Conservation (phyloP, 2,329 filamentous ascomycete genomes). For the Helotiales sp. region DNA sequence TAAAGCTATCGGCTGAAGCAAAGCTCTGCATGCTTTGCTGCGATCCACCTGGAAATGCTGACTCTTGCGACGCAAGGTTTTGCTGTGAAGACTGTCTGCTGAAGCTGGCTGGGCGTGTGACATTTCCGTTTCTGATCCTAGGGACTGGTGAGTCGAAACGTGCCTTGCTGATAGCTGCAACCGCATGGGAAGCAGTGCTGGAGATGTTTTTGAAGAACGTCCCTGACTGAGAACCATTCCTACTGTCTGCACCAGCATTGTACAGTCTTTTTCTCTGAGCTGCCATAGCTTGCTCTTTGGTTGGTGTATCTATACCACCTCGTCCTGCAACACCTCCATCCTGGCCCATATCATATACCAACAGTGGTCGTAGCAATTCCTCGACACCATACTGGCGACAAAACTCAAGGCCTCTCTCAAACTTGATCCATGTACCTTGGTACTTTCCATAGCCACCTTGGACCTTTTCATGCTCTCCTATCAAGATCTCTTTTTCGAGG, state of each 20-base stretch:
- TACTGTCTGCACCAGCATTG: conserved; percentile 69
- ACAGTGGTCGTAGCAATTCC: conserved; percentile 69
- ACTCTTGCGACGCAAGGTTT: conserved; percentile 57
- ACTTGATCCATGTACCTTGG: conserved; percentile 98
- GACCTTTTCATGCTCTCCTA: conserved; percentile 96
- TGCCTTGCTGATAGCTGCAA: conserved; percentile 95
- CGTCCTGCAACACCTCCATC: conserved; percentile 71
- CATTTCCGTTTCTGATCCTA: conserved; percentile 57
- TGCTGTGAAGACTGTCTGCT: conserved; percentile 69
- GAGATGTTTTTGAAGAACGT: conserved; percentile 99
- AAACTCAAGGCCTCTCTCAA: conserved; percentile 87
- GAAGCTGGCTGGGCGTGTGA: conserved; percentile 67
- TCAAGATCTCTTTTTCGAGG: conserved; percentile 94
- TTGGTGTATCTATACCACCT: conserved; percentile 86
- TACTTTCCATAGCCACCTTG: conserved; percentile 99
- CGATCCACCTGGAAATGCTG: conserved; percentile 70
- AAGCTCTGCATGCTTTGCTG: conserved; percentile 79
- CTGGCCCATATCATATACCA: conserved; percentile 79
- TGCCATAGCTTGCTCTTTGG: conserved; percentile 98
- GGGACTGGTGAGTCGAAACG: conserved; percentile 85
- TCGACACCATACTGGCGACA: conserved; percentile 80
- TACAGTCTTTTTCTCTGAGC: conserved; percentile 92
- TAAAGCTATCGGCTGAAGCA: conserved; percentile 72
- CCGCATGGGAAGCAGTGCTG: conserved; percentile 85
- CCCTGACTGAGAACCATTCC: conserved; percentile 67